A percentile compares a stretch with the other conserved stretches of the same genome.
Conservation (phyloP, 257 asterid genomes). For the Eucommia ulmoides region DNA sequence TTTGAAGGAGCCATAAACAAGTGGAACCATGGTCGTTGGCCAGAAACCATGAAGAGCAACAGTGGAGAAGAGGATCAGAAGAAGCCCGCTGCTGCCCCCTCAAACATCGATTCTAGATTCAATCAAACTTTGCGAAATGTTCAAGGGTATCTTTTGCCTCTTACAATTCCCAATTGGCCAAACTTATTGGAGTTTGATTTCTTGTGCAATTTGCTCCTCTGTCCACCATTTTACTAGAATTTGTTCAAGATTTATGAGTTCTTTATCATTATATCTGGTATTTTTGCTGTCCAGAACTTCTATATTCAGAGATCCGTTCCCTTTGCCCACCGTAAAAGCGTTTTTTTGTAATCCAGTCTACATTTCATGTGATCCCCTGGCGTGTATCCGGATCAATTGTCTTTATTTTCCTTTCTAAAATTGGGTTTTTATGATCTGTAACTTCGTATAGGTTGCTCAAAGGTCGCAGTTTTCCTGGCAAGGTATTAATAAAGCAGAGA, state of each 20-base stretch:
- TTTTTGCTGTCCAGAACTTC: no score
- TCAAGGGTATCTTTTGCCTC: slow-evolving; percentile 89
- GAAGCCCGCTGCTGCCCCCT: slow-evolving; percentile 34
- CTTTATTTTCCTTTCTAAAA: slow-evolving; percentile 7
- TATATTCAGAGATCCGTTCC: no score
- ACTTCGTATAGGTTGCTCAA: slow-evolving; percentile 55
- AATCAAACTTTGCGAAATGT: slow-evolving; percentile 88
- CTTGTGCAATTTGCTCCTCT: not conserved
- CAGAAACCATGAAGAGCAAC: no score
- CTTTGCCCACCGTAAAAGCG: not conserved
- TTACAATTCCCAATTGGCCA: no score
- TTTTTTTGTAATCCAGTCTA: not conserved
- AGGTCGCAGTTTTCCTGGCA: slow-evolving; percentile 98
- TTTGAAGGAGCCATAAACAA: no score
- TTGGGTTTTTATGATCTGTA: slow-evolving; percentile 7
- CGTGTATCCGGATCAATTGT: no score
- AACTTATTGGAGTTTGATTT: not conserved
- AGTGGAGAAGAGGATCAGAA: slow-evolving; percentile 36
- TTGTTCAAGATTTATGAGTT: not conserved
- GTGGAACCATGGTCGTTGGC: no score
- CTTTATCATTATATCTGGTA: not conserved
- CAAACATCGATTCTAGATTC: slow-evolving; percentile 81
- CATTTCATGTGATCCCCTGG: no score
- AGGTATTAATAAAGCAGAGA: slow-evolving; percentile 64
- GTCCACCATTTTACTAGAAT: not conserved